phyloP scores from a whole-genome alignment of 2,329 filamentous ascomycete species.

The Diplodia seriata region DNA sequence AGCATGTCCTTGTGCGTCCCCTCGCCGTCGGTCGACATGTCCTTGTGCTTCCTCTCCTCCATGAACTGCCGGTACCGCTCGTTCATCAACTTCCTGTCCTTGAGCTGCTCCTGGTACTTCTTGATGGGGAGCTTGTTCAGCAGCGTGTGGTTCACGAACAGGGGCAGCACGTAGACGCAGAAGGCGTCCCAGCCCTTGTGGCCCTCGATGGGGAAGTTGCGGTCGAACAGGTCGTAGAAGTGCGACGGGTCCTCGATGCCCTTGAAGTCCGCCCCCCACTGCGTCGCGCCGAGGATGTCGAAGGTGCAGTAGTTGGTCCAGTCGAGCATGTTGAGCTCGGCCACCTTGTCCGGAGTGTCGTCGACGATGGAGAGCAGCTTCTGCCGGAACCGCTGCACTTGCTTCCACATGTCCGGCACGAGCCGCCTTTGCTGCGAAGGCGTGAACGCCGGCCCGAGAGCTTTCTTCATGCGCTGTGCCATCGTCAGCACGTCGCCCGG shows the following conservation, averaged over 20 bases:
- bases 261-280: slow-evolving; percentile 9
- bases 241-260: slow-evolving; percentile 3
- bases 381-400: slow-evolving; percentile 1
- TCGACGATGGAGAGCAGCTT: not conserved
- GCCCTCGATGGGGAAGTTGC: slow-evolving; percentile 10
- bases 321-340: slow-evolving; percentile 9
- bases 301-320: slow-evolving; percentile 21
- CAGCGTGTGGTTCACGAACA: slow-evolving; percentile 10
- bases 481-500: not conserved
- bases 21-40: slow-evolving; percentile 7
- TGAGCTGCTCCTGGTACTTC: slow-evolving; percentile 3
- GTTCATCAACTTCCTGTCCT: slow-evolving; percentile 2
- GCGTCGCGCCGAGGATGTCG: slow-evolving; percentile 9
- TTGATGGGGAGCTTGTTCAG: slow-evolving; percentile 9
- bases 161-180: slow-evolving; percentile 11
- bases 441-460: slow-evolving; percentile 4
- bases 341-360: not conserved
- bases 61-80: slow-evolving; percentile 2
- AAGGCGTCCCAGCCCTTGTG: slow-evolving; percentile 17
- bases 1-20: slow-evolving; percentile 18
- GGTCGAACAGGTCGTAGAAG: slow-evolving; percentile 9
- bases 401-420: slow-evolving; percentile 19
- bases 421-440: slow-evolving; percentile 9
- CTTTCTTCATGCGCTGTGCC: slow-evolving; percentile 14
- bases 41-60: slow-evolving; percentile 3